phyloP scores from a whole-genome alignment of 495 filamentous ascomycete genomes.

The Penicillium longicatenatum region DNA sequence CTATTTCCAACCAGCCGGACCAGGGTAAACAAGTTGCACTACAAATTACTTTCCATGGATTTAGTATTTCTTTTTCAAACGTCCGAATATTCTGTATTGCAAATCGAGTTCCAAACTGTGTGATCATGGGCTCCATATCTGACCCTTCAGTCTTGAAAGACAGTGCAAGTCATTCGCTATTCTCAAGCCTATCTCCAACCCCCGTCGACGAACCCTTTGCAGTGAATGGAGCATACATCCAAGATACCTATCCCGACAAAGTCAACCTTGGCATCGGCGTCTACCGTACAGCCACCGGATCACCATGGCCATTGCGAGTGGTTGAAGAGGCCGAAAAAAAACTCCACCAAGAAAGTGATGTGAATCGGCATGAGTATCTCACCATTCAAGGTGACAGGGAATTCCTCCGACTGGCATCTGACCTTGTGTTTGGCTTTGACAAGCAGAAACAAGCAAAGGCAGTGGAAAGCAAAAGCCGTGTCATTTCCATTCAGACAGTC shows the following conservation, averaged over 20 bases:
- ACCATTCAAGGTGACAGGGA: constrained; percentile 15
- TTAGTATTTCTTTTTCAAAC: no score
- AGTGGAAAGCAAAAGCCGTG: neutral
- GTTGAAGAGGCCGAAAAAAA: constrained; percentile 30
- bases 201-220: constrained; percentile 28
- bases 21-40: no score
- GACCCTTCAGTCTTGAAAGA: neutral
- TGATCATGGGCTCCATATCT: constrained; percentile 12
- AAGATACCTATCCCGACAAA: constrained; percentile 30
- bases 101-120: neutral
- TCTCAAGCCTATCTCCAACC: constrained; percentile 19
- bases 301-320: constrained; percentile 37
- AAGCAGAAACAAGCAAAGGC: neutral
- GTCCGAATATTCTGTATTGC: no score
- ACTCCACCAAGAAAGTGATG: constrained; percentile 10
- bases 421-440: constrained; percentile 19
- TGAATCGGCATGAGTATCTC: constrained; percentile 21
- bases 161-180: constrained; percentile 6
- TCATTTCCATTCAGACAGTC: constrained; percentile 62
- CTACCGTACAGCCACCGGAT: constrained; percentile 37
- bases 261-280: constrained; percentile 36
- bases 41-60: neutral
- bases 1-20: neutral
- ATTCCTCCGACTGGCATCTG: constrained; percentile 15
- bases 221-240: constrained; percentile 23